Evolutionary conservation across 345 rosid species (phyloP).

Genomic region (Rhodomyrtus tomentosa): DNA sequence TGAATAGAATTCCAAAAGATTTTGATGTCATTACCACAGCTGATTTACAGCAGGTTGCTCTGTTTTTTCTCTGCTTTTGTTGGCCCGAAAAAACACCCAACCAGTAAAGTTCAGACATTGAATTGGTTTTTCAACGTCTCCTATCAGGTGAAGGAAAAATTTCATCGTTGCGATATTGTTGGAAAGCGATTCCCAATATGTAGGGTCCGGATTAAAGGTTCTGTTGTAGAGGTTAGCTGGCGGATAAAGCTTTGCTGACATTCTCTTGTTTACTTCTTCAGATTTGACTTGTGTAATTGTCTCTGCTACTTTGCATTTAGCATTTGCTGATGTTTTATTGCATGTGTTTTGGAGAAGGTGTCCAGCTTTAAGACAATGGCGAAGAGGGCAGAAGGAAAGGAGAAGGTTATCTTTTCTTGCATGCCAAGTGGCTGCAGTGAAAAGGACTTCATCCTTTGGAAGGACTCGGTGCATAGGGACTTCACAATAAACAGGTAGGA

Average conservation of each 20-base stretch:
- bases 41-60: slow-evolving; percentile 49
- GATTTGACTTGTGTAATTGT: not conserved
- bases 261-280: not conserved
- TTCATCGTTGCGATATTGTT: slow-evolving; percentile 41
- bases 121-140: slow-evolving; percentile 3
- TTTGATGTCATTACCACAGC: slow-evolving; percentile 95
- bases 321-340: not conserved
- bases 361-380: slow-evolving; percentile 78
- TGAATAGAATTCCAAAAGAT: slow-evolving; percentile 74
- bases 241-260: not conserved
- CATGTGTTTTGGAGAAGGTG: slow-evolving; percentile 34
- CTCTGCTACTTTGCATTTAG: not conserved
- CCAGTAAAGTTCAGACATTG: not conserved
- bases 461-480: slow-evolving; percentile 67
- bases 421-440: slow-evolving; percentile 23
- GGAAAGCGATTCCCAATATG: slow-evolving; percentile 86
- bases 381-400: slow-evolving; percentile 19
- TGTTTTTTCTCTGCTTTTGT: not conserved
- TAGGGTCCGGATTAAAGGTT: slow-evolving; percentile 43
- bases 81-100: not conserved
- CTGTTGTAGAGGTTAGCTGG: slow-evolving; percentile 56
- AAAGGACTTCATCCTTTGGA: slow-evolving; percentile 61
- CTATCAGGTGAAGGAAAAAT: slow-evolving; percentile 39
- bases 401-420: slow-evolving; percentile 12
- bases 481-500: slow-evolving; percentile 85